Base-by-base conservation (phyloP, 1,284 basidiomycete species). In the Ganoderma lucidum region DNA sequence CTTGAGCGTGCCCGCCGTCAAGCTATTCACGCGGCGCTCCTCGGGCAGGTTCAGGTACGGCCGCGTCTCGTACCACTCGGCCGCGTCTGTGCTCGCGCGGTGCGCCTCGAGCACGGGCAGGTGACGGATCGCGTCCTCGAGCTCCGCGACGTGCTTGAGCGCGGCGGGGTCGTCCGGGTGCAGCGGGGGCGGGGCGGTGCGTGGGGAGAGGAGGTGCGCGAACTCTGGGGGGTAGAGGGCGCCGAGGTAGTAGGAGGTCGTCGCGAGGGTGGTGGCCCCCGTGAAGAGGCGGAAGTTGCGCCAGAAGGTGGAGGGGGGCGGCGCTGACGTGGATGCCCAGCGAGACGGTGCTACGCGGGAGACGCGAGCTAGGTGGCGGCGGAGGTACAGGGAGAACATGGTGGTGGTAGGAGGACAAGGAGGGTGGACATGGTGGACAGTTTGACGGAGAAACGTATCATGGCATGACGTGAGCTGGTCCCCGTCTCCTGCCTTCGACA, bases 1-100 rank as follows among this genome's bases (percentile, higher is more conserved):
- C 30, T 90, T 84, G 30, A 99, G 85, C 1, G 95, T 87, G 12
- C 96, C 96, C 0, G 92, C 92, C 0, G 95, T 95, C 65, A 99
- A 84, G 71, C 89, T 93, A 80, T 98, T 94, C 62, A 88, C 88
- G 42, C 91, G 84, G 35, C 89, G 82, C 74, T 92, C 91, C 72
- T 91, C 88, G 0, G 94, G 91, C 67, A 91, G 86, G 30, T 84
- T 82, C 35, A 84, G 78, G 78, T 96, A 96, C 14, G 96, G 96
- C 53, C 96, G 88, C 45, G 87, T 84, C 79, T 94, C 93, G 74
- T 93, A 92, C 92, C 92, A 93, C 42, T 87, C 85, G 41, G 82
- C 79, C 0, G 85, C 82, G 71, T 89, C 87, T 1, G 81, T 77
- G n/a, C 78, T 74, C 9, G 78, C 68, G 45, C 89, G 83, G 63